Conservation (phyloP, 23 red algal species). For the Gracilaria gracilis region DNA sequence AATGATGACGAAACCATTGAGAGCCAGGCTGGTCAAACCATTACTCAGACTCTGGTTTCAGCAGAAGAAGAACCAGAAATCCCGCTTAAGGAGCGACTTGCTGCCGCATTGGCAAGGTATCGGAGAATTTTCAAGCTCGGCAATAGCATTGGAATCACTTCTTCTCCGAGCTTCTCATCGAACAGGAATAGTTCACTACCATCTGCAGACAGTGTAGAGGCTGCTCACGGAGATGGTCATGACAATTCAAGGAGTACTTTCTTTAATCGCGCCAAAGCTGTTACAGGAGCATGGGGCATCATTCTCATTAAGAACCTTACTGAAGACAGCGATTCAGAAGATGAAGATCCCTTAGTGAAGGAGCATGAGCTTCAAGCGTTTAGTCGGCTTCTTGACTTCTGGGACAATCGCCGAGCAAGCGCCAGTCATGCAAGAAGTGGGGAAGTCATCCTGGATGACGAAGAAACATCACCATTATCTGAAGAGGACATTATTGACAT, state of each 20-base stretch:
- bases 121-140: constrained; percentile 69
- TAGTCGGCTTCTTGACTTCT: constrained; percentile 76
- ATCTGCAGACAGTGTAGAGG: background rate
- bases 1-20: background rate
- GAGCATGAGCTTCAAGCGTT: constrained; percentile 71
- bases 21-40: background rate
- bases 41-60: background rate
- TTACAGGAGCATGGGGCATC: constrained; percentile 77
- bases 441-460: constrained; percentile 58
- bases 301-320: constrained; percentile 57
- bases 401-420: constrained; percentile 74
- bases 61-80: constrained; percentile 15
- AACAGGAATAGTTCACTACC: constrained; percentile 26
- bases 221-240: background rate
- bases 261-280: constrained; percentile 66
- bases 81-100: constrained; percentile 57
- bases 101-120: constrained; percentile 69
- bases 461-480: constrained; percentile 44
- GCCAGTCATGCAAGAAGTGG: constrained; percentile 45
- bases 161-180: constrained; percentile 72
- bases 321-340: constrained; percentile 75
- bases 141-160: constrained; percentile 67
- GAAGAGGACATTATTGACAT: constrained; percentile 63
- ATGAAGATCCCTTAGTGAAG: constrained; percentile 56
- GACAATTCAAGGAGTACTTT: constrained; percentile 15